These are phyloP conservation scores for Pichia sp. DNA, from an alignment of 1,139 yeast genomes.

Conservation along the genomic window DNA sequence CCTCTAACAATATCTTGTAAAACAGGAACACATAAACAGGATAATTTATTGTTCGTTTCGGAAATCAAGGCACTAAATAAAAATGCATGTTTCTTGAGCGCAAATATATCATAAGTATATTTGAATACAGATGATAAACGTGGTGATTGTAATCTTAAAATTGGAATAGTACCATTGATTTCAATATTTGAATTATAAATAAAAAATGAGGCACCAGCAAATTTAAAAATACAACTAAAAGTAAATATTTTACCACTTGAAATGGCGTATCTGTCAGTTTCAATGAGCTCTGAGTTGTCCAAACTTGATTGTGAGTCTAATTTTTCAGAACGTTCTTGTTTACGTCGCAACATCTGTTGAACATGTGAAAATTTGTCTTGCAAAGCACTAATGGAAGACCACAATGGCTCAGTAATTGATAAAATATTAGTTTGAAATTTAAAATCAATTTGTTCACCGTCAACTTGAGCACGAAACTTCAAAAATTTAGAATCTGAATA, in stretches of 20 bases:
- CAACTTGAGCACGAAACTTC: slow-evolving; percentile 40
- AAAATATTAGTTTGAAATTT: slow-evolving; percentile 37
- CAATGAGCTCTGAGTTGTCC: too few species aligned
- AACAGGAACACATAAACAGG: slow-evolving; percentile 76
- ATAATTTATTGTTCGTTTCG: slow-evolving; percentile 66
- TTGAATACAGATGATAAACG: slow-evolving; percentile 55
- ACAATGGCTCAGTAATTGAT: slow-evolving; percentile 22
- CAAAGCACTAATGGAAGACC: slow-evolving; percentile 19
- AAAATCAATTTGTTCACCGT: slow-evolving; percentile 66
- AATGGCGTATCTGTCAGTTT: background rate
- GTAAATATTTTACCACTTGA: background rate
- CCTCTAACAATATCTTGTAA: slow-evolving; percentile 51
- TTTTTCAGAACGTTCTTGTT: background rate
- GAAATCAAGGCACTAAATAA: slow-evolving; percentile 54
- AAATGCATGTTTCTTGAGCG: slow-evolving; percentile 38
- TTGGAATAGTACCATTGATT: slow-evolving; percentile 36
- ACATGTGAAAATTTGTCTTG: slow-evolving; percentile 20
- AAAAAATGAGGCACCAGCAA: slow-evolving; percentile 67
- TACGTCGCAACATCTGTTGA: background rate
- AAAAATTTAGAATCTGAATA: slow-evolving; percentile 30
- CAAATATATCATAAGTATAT: slow-evolving; percentile 30
- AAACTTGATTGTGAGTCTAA: too few species aligned
- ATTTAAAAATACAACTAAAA: slow-evolving; percentile 46
- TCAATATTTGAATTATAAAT: slow-evolving; percentile 43
- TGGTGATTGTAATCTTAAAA: slow-evolving; percentile 70